Conservation (phyloP, 331 rosid genomes). For the Quercus lobata region DNA sequence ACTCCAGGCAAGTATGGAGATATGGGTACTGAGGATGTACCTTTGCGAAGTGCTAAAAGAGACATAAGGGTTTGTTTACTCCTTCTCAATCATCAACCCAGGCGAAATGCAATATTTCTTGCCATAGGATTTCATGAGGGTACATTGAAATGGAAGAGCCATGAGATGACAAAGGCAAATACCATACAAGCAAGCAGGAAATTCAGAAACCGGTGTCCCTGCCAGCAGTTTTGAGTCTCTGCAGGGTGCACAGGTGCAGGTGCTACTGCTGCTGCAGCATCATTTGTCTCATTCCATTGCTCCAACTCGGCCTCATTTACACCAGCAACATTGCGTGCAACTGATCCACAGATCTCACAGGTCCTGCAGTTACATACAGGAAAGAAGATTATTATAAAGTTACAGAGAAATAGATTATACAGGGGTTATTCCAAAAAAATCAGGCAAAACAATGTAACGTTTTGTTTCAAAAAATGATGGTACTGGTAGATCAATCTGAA, state of each 20-base stretch:
- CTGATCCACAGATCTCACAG: conserved; percentile 56
- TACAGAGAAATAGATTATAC: background rate
- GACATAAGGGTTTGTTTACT: conserved; percentile 7
- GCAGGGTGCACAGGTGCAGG: conserved; percentile 28
- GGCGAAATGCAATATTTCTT: background rate
- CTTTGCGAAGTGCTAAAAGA: conserved; percentile 1
- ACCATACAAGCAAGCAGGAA: conserved; percentile 49
- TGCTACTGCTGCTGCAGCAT: conserved; percentile 17
- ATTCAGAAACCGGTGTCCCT: conserved; percentile 55
- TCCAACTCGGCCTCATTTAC: conserved; percentile 37
- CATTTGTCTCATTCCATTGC: conserved; percentile 40
- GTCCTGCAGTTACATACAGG: conserved; percentile 25
- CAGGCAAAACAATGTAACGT: background rate
- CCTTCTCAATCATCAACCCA: conserved; percentile 26
- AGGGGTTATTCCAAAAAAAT: no score
- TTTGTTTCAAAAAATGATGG: background rate
- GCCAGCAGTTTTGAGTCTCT: conserved; percentile 45
- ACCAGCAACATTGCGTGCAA: conserved; percentile 40
- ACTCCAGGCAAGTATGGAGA: conserved; percentile 25
- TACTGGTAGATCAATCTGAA: background rate
- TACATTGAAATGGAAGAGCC: conserved; percentile 55
- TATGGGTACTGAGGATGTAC: conserved; percentile 29
- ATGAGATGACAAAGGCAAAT: conserved; percentile 42
- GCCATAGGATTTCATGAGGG: conserved; percentile 37
- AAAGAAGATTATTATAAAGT: background rate